These are phyloP conservation scores for Kingdonia uniflora DNA, from an alignment of 164 flowering plant genomes.

Conservation along the genomic window DNA sequence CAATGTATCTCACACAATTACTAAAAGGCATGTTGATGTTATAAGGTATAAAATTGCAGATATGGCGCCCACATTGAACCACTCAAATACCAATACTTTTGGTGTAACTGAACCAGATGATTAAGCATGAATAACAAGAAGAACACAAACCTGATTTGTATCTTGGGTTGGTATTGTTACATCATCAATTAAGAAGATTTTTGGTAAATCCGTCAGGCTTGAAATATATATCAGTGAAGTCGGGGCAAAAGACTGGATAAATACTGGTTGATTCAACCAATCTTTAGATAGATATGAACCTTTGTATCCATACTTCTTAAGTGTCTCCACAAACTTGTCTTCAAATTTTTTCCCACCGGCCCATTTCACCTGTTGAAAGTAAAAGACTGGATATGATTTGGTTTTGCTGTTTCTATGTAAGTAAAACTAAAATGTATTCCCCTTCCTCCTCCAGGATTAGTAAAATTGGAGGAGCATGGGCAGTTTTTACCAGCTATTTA, in stretches of 20 bases:
- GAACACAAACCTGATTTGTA: conserved; percentile 79
- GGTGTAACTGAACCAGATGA: not conserved
- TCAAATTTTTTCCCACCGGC: conserved; percentile 76
- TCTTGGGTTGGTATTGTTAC: conserved; percentile 61
- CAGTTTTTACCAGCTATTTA: not conserved
- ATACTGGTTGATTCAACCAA: conserved; percentile 84
- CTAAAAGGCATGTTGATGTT: no score
- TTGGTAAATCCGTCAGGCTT: conserved; percentile 71
- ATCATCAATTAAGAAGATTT: conserved; percentile 80
- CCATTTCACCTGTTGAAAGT: conserved; percentile 73
- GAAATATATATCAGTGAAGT: conserved; percentile 68
- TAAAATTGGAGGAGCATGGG: not conserved
- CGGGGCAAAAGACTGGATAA: conserved; percentile 97
- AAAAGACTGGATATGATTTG: no score
- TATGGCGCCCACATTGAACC: no score
- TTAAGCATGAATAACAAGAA: not conserved
- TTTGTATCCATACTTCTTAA: conserved; percentile 74
- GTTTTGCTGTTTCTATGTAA: not conserved
- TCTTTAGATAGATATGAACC: conserved; percentile 84
- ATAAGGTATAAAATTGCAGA: no score
- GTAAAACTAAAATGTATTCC: not conserved
- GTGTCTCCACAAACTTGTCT: conserved; percentile 75
- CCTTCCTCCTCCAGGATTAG: not conserved
- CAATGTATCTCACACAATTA: no score
- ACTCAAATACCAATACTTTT: no score